These are phyloP conservation scores for Cryptococcus deneoformans DNA, from an alignment of 1,284 basidiomycete genomes.

Conservation along the genomic window DNA sequence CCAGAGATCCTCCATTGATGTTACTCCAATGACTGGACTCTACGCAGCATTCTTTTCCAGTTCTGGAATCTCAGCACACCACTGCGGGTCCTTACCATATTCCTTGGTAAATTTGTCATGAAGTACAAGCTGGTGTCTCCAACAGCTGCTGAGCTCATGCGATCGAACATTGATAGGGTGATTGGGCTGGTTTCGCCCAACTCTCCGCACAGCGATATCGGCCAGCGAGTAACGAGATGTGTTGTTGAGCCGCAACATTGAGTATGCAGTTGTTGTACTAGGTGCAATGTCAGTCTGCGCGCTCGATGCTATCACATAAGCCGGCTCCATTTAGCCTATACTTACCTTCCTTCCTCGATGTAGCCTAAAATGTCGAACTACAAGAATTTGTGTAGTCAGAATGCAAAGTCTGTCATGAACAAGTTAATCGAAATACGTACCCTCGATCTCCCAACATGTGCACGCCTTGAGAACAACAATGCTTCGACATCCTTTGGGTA, in stretches of 20 bases:
- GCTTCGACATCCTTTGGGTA: conserved; percentile 44
- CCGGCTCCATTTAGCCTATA: too few relatives aligned
- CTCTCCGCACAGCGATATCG: conserved; percentile 45
- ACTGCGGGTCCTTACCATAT: conserved; percentile 46
- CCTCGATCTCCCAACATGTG: conserved; percentile 44
- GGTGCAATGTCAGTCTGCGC: too few relatives aligned
- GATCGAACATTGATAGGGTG: conserved; percentile 42
- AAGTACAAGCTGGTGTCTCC: conserved; percentile 45
- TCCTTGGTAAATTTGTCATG: conserved; percentile 49
- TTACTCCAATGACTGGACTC: not conserved
- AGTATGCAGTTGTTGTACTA: conserved; percentile 53
- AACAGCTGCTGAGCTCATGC: conserved; percentile 44
- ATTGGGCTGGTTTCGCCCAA: conserved; percentile 36
- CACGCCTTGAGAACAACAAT: conserved; percentile 46
- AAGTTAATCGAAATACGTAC: conserved; percentile 12
- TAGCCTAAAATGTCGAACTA: conserved; percentile 51
- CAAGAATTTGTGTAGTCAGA: not conserved
- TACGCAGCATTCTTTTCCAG: conserved; percentile 13
- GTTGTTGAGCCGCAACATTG: conserved; percentile 53
- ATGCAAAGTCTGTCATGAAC: not conserved
- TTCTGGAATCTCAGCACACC: conserved; percentile 40
- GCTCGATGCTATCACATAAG: too few relatives aligned
- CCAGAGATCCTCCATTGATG: not conserved
- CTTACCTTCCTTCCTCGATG: conserved; percentile 48
- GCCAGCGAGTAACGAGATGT: conserved; percentile 52